Conservation (phyloP, 148 eudicot species). For the Linanthus parryae region DNA sequence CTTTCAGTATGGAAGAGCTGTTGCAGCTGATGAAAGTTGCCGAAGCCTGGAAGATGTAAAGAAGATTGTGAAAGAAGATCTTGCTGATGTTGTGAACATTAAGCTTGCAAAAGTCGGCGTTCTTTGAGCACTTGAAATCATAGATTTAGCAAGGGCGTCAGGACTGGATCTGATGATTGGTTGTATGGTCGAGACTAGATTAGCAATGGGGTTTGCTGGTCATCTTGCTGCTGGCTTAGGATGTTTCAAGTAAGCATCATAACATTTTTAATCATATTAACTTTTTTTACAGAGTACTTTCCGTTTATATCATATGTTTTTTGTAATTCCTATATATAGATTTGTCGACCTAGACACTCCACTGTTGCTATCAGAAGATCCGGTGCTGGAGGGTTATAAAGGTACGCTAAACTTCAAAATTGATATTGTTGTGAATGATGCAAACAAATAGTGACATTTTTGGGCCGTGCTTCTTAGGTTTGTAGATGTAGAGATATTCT, state of each 20-base stretch:
- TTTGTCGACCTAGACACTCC: conserved; percentile 87
- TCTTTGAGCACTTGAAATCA: conserved; percentile 69
- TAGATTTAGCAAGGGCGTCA: conserved; percentile 55
- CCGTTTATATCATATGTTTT: no score
- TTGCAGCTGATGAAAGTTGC: conserved; percentile 95
- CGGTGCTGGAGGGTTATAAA: conserved; percentile 79
- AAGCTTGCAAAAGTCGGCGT: conserved; percentile 88
- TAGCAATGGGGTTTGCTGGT: conserved; percentile 96
- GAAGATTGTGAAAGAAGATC: conserved; percentile 48
- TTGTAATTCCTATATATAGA: conserved; percentile 29
- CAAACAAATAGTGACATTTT: no score
- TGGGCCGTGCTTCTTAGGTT: no score
- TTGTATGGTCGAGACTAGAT: conserved; percentile 94
- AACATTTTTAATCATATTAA: no score
- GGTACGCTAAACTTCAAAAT: no score
- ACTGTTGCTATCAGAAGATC: conserved; percentile 74
- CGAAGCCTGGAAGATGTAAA: conserved; percentile 61
- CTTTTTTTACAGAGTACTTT: no score
- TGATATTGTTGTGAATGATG: no score
- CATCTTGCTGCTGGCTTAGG: conserved; percentile 95
- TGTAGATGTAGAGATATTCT: no score
- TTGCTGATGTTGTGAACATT: conserved; percentile 75
- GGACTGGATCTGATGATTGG: conserved; percentile 85
- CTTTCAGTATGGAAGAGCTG: conserved; percentile 65
- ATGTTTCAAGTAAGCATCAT: conserved; percentile 59